These are phyloP conservation scores for Scheffersomyces lignosus DNA, from an alignment of 805 yeast genomes.

Conservation along the genomic window DNA sequence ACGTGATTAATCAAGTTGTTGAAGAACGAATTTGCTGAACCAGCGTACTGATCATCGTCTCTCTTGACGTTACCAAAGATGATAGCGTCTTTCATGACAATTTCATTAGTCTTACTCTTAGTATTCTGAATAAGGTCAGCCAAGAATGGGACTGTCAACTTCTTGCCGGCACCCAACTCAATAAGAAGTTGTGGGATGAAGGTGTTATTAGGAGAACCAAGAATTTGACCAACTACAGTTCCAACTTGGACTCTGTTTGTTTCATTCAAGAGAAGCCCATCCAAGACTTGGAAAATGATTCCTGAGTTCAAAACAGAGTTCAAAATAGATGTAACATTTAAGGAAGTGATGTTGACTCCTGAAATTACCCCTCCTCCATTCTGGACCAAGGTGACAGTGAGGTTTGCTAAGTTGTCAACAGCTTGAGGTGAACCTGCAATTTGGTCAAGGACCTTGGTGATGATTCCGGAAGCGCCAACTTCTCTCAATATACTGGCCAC, in stretches of 20 bases:
- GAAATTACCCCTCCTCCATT: neutral
- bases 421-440: conserved; percentile 31
- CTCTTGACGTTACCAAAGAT: conserved; percentile 2
- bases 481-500: conserved; percentile 12
- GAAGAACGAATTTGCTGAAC: conserved; percentile 32
- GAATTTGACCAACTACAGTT: conserved; percentile 23
- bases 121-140: conserved; percentile 29
- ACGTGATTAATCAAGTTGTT: conserved; percentile 29
- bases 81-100: conserved; percentile 4
- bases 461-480: conserved; percentile 26
- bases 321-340: conserved; percentile 25
- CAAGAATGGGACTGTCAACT: conserved; percentile 28
- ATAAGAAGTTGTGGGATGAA: conserved; percentile 31
- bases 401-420: conserved; percentile 27
- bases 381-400: conserved; percentile 8
- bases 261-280: conserved; percentile 28
- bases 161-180: conserved; percentile 34
- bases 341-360: conserved; percentile 14
- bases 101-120: conserved; percentile 24
- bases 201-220: conserved; percentile 20
- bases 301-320: conserved; percentile 24
- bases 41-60: conserved; percentile 16
- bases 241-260: conserved; percentile 26
- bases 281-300: conserved; percentile 23
- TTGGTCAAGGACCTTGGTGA: conserved; percentile 23